Conservation (phyloP, 345 rosid genomes). For the Stellera chamaejasme region DNA sequence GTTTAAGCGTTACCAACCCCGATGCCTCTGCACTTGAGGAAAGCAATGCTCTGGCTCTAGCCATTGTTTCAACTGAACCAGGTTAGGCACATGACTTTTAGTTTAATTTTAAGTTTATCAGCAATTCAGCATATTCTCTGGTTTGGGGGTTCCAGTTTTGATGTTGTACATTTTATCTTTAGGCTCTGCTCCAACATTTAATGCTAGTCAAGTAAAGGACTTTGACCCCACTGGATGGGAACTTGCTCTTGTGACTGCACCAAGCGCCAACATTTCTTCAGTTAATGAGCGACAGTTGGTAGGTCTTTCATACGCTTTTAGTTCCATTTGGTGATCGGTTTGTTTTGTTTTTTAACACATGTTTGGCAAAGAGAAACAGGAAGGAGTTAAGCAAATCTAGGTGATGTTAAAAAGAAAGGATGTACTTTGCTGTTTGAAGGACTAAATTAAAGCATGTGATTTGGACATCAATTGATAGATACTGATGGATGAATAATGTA, state of each 20-base stretch:
- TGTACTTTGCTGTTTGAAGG: too few species aligned
- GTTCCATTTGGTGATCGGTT: neutral
- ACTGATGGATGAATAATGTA: neutral
- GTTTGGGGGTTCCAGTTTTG: neutral
- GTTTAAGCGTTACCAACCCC: conserved; percentile 32
- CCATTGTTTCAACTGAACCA: conserved; percentile 54
- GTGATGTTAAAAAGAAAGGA: too few species aligned
- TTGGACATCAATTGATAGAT: neutral
- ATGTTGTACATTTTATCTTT: conserved; percentile 9
- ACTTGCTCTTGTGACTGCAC: conserved; percentile 72
- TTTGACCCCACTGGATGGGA: conserved; percentile 79
- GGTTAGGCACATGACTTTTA: conserved; percentile 11
- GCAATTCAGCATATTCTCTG: neutral
- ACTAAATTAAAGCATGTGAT: too few species aligned
- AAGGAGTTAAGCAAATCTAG: too few species aligned
- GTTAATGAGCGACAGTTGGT: conserved; percentile 73
- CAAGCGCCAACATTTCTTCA: conserved; percentile 55
- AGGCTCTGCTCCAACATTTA: conserved; percentile 41
- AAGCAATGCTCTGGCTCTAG: conserved; percentile 72
- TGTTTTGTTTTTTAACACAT: too few species aligned
- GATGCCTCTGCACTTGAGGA: conserved; percentile 64
- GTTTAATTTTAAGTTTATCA: neutral
- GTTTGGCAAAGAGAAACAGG: too few species aligned
- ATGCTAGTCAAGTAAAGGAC: conserved; percentile 39
- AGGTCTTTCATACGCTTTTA: conserved; percentile 14